phyloP scores from a whole-genome alignment of 2,329 filamentous ascomycete species.

The Dendryphion nanum region DNA sequence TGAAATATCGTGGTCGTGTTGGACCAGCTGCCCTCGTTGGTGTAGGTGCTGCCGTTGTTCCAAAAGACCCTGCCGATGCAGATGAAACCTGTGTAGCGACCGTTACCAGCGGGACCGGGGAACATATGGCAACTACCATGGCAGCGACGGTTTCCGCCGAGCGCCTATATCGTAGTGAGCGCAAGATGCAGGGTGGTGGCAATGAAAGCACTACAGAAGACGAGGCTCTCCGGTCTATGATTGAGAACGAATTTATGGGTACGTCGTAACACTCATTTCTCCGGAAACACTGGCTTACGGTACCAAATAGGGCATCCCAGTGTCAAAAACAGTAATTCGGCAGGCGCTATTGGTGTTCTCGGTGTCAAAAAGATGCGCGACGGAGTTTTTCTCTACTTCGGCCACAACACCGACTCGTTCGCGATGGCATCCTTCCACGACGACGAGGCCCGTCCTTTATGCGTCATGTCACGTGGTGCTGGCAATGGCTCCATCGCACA shows the following conservation, averaged over 20 bases:
- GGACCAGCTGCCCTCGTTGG: conserved; percentile 92
- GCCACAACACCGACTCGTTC: conserved; percentile 89
- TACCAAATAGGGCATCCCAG: conserved; percentile 64
- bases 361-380: conserved; percentile 78
- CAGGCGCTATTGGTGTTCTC: conserved; percentile 88
- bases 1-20: conserved; percentile 92
- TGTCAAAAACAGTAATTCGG: conserved; percentile 73
- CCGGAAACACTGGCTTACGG: not conserved
- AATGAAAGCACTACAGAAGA: conserved; percentile 73
- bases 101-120: conserved; percentile 91
- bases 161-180: conserved; percentile 71
- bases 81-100: conserved; percentile 71
- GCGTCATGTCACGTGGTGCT: conserved; percentile 80
- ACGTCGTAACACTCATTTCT: conserved; percentile 11
- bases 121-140: conserved; percentile 96
- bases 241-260: conserved; percentile 88
- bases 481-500: conserved; percentile 54
- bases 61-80: conserved; percentile 67
- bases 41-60: conserved; percentile 87
- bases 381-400: conserved; percentile 85
- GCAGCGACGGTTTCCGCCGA: conserved; percentile 85
- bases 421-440: conserved; percentile 87
- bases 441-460: conserved; percentile 69
- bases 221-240: conserved; percentile 72
- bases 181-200: conserved; percentile 58